Evolutionary conservation across 495 filamentous ascomycete genomes (phyloP), one percentile per base, ranked within the genome.

Genomic region (Talaromyces proteolyticus): DNA sequence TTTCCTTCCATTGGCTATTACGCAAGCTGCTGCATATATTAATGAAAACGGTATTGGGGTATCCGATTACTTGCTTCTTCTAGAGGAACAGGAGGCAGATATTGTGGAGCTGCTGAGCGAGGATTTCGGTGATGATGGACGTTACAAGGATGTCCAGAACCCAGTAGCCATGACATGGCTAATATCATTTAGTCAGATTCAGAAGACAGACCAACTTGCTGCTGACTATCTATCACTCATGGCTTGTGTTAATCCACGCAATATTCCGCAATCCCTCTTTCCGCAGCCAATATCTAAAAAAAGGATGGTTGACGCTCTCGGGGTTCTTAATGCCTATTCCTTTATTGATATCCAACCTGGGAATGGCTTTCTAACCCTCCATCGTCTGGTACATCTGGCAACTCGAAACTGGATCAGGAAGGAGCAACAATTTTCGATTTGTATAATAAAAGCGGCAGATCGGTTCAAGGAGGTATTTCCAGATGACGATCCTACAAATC

Each of bases 81-180:
- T 72, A 3, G 51, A 44, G 10, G 57, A 61, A 0, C 58, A 55
- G 18, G 58, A 75, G 24, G 23, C 66, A 29, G 50, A 65, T n/a
- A 49, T 53, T 14, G 40, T 61, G 11, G 49, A 47, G 18, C 45
- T 74, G 22, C 53, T 75, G 47, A 68, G 60, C 51, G 47, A 58
- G 55, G 72, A 71, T 22, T 77, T 71, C 47, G 51, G 55, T 3
- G 66, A 71, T 37, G 54, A 58, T 1, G 20, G 57, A 37, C 45
- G 65, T 38, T 68, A 73, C 49, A 3, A 3, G 2, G 57, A 53
- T 4, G 55, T 55, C 20, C 61, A 67, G 40, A 76, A 74, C 53
- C 59, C 74, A 3, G 61, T 76, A 12, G 72, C 70, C 18, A 60
- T 57, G 6, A 78, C 74, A 4, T 77, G 66, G 71, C 55, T 66